A percentile compares a stretch with the other conserved stretches of the same genome.
Evolutionary conservation across 2,329 filamentous ascomycete species (phyloP).

Genomic region (Fusarium sp.): DNA sequence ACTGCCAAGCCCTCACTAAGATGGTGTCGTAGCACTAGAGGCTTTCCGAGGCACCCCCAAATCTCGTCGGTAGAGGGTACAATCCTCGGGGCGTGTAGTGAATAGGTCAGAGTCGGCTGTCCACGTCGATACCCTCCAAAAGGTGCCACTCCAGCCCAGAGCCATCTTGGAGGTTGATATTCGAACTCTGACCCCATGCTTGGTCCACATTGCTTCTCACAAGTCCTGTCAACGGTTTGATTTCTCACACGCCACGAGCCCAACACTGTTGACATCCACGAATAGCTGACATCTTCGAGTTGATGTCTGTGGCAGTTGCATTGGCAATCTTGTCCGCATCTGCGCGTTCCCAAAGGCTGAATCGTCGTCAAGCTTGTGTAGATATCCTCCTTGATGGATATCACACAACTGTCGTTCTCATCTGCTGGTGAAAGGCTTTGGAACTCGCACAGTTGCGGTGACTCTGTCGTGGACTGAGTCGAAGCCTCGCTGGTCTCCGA

Average conservation of each 20-base stretch:
- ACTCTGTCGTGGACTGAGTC: rapidly evolving
- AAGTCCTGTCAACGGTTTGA: rapidly evolving
- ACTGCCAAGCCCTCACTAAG: rapidly evolving
- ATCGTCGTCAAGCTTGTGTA: neutral
- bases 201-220: neutral
- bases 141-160: constrained; percentile 6
- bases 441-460: too few species aligned
- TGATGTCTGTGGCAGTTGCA: constrained; percentile 20
- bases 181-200: neutral
- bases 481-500: neutral
- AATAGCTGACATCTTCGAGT: too few species aligned
- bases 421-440: too few species aligned
- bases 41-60: rapidly evolving
- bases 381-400: neutral
- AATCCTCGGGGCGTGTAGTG: constrained; percentile 8
- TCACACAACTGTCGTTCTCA: rapidly evolving
- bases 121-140: neutral
- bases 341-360: neutral
- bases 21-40: rapidly evolving
- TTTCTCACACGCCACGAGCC: constrained; percentile 18
- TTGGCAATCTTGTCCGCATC: neutral
- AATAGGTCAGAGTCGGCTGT: neutral
- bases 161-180: constrained; percentile 20
- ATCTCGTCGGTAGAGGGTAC: rapidly evolving
- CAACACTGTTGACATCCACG: neutral